Evolutionary conservation across 208 protist species (phyloP).

Genomic region (Acanthamoeba royreba): DNA sequence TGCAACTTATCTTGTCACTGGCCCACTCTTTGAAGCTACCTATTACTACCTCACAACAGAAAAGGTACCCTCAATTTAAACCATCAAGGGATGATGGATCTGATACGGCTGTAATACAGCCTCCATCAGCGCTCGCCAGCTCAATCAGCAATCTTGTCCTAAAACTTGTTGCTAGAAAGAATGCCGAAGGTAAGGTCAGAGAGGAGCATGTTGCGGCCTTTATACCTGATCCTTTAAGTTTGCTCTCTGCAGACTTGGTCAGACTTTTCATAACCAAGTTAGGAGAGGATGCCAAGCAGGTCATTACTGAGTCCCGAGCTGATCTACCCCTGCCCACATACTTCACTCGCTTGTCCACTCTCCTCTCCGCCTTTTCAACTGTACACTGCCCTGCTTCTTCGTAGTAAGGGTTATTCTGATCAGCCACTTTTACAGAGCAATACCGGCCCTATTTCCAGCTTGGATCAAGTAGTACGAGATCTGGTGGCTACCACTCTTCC

Average conservation of each 20-base stretch:
- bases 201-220: neutral
- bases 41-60: neutral
- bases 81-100: too few species aligned
- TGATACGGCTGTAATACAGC: neutral
- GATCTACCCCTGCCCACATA: neutral
- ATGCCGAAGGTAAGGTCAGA: neutral
- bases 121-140: neutral
- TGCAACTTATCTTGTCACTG: neutral
- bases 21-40: conserved; percentile 7
- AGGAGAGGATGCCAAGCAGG: neutral
- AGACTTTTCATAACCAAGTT: neutral
- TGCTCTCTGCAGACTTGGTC: neutral
- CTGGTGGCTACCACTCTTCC: neutral
- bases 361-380: neutral
- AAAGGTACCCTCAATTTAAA: neutral
- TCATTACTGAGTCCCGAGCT: neutral
- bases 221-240: neutral
- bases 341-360: neutral
- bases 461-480: neutral
- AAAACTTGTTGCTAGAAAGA: neutral
- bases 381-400: neutral
- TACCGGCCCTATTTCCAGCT: too few species aligned
- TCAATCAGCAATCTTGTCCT: neutral
- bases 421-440: too few species aligned
- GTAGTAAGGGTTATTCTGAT: too few species aligned